A percentile compares a stretch with the other conserved stretches of the same genome.
phyloP scores from a whole-genome alignment of 2,329 filamentous ascomycete species.

The Allantophomopsis cytisporea region DNA sequence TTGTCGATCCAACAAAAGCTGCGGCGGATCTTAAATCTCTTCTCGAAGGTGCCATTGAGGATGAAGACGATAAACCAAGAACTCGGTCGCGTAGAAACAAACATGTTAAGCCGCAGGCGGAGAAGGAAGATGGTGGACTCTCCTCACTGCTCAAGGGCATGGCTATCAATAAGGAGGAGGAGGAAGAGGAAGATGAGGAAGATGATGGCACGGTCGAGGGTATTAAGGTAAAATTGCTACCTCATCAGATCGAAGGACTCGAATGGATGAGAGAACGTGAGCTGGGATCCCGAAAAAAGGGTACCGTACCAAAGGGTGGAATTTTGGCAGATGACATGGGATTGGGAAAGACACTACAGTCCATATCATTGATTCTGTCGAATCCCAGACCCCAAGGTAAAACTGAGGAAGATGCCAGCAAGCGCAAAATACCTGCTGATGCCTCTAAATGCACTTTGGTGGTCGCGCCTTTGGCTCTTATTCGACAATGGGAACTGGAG shows the following conservation, averaged over 20 bases:
- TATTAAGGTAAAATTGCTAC: conserved; percentile 75
- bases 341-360: conserved; percentile 90
- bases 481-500: conserved; percentile 94
- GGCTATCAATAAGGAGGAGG: conserved; percentile 23
- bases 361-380: conserved; percentile 73
- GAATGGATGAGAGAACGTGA: conserved; percentile 94
- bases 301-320: conserved; percentile 74
- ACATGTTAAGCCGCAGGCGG: too few species aligned
- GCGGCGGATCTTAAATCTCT: conserved; percentile 67
- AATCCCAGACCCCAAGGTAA: conserved; percentile 60
- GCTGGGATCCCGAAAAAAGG: conserved; percentile 70
- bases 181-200: conserved; percentile 34
- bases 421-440: conserved; percentile 55
- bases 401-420: conserved; percentile 37
- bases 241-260: conserved; percentile 88
- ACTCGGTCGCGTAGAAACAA: conserved; percentile 24
- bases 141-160: conserved; percentile 21
- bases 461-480: conserved; percentile 83
- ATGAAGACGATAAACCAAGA: conserved; percentile 48
- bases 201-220: conserved; percentile 61
- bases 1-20: conserved; percentile 51
- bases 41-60: conserved; percentile 70
- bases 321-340: conserved; percentile 98
- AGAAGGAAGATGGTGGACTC: conserved; percentile 13
- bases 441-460: conserved; percentile 76